Base-by-base conservation (phyloP, 441 rosid species). In the Jatropha podagrica region DNA sequence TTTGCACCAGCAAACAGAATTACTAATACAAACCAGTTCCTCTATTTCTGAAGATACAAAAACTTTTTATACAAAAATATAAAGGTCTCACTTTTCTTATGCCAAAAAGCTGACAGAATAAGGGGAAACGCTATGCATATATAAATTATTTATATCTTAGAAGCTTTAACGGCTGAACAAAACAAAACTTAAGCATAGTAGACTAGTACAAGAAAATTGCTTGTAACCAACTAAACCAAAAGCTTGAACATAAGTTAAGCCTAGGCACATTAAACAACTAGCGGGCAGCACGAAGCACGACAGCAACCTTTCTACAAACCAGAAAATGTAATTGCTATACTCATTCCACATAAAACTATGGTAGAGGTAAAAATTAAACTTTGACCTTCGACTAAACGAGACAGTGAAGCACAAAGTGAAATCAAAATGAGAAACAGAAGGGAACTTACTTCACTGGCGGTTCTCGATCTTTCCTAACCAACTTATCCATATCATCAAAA, bases 381-480 rank as follows among this genome's bases (percentile, higher is more conserved):
- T 15, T 61, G 58, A 32, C 14, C 60, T 20, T 18, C n/a, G 18
- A 68, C n/a, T 1, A 23, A 60, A 60, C 14, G 9, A 52, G 32
- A 32, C 32, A 32, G 32, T 32, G 32, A 32, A 32, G 32, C 32
- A 32, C 5, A 52, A 3, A 15, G 6, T 3, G 40, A 27, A 67
- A 51, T 32, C 62, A 48, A 78, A 76, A 69, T 32, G 44, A 66
- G 66, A 65, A 59, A 42, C 38, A 74, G 54, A 77, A 76, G 55
- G 23, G 78, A 72, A 88, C 99, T 91, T 84, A 95, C 98, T 95
- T 95, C 49, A 90, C 94, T 14, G 94, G 94, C 2, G 98, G 89
- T 79, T 95, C 99, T 62, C 94, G 78, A 2, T 92, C 97, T 79
- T 88, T 89, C 78, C 97, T 79, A 42, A 80, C 76, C 83, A 95